These are phyloP conservation scores for Blumeria hordei DNA, from an alignment of 2,329 filamentous ascomycete species.

Conservation along the genomic window DNA sequence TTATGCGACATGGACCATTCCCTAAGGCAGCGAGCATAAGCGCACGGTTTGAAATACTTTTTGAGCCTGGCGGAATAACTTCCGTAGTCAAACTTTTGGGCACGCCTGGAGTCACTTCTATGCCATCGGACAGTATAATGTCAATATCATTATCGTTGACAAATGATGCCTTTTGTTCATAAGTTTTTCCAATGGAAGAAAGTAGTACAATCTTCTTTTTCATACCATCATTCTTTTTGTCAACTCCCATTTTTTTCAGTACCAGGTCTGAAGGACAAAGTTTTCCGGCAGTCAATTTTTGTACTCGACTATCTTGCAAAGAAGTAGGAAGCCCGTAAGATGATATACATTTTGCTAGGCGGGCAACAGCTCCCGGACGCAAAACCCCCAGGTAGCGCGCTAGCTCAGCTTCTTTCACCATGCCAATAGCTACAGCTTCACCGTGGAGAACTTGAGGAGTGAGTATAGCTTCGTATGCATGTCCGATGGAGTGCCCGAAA, in stretches of 20 bases:
- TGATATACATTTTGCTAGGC: constrained; percentile 79
- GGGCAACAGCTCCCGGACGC: constrained; percentile 65
- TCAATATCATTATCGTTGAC: constrained; percentile 72
- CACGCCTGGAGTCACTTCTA: constrained; percentile 50
- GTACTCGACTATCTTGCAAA: constrained; percentile 58
- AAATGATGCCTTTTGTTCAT: constrained; percentile 69
- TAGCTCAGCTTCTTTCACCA: constrained; percentile 93
- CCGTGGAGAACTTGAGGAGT: constrained; percentile 90
- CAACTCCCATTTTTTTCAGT: constrained; percentile 82
- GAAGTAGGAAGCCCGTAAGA: constrained; percentile 79
- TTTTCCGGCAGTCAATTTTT: constrained; percentile 65
- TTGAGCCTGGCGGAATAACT: constrained; percentile 80
- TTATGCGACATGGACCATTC: constrained; percentile 63
- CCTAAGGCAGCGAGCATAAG: constrained; percentile 84
- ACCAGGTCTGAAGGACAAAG: constrained; percentile 67
- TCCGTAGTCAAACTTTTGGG: constrained; percentile 39
- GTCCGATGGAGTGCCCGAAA: constrained; percentile 93
- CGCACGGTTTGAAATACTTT: constrained; percentile 91
- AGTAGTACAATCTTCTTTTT: constrained; percentile 93
- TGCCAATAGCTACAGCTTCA: constrained; percentile 87
- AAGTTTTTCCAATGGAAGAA: constrained; percentile 66
- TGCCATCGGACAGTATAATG: constrained; percentile 57
- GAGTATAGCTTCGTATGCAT: constrained; percentile 85
- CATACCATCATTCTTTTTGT: constrained; percentile 92
- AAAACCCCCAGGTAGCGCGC: constrained; percentile 72